Conservation (phyloP, 257 asterid genomes). For the Perilla frutescens region DNA sequence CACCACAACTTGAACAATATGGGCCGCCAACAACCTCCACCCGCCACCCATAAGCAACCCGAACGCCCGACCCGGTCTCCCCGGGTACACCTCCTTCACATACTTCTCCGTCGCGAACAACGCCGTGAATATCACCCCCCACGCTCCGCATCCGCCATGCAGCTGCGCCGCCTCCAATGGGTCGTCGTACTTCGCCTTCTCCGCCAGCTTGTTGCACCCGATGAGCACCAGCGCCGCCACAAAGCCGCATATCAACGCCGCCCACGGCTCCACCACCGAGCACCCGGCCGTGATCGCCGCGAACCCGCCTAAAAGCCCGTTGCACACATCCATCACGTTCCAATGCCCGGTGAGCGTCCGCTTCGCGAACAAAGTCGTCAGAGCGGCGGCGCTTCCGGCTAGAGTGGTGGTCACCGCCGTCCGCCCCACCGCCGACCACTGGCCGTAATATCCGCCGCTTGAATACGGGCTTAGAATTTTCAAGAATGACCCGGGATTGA, state of each 20-base stretch:
- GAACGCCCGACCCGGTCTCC: constrained; percentile 44
- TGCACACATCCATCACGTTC: constrained; percentile 57
- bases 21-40: constrained; percentile 45
- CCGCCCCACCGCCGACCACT: constrained; percentile 61
- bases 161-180: constrained; percentile 66
- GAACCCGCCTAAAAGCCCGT: constrained; percentile 56
- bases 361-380: constrained; percentile 54
- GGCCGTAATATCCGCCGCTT: constrained; percentile 49
- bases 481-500: constrained; percentile 54
- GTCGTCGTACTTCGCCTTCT: constrained; percentile 47
- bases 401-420: constrained; percentile 59
- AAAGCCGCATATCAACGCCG: constrained; percentile 57
- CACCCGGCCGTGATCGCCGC: constrained; percentile 61
- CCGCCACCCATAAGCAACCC: constrained; percentile 63
- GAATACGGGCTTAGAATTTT: constrained; percentile 40
- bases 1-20: constrained; percentile 48
- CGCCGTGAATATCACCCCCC: constrained; percentile 59
- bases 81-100: constrained; percentile 55
- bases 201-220: constrained; percentile 52
- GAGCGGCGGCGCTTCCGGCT: constrained; percentile 58
- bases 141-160: constrained; percentile 62
- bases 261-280: constrained; percentile 63
- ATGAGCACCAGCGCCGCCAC: constrained; percentile 57
- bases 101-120: constrained; percentile 48
- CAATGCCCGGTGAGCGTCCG: constrained; percentile 48